phyloP scores from a whole-genome alignment of 2,329 filamentous ascomycete species.

The Incumbomyces lentus region DNA sequence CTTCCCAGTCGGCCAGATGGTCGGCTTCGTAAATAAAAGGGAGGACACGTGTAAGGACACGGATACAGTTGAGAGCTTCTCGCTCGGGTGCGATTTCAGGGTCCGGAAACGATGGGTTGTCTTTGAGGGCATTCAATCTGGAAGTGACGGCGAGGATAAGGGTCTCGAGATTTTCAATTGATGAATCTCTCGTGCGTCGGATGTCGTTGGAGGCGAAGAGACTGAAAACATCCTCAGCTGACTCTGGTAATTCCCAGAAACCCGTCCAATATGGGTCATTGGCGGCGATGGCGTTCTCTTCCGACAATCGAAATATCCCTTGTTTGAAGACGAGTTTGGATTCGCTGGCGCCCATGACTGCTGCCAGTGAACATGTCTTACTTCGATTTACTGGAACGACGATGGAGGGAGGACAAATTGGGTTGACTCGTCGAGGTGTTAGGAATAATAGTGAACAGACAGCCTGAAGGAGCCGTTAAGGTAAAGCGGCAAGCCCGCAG shows the following conservation, averaged over 20 bases:
- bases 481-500: no score
- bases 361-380: not conserved
- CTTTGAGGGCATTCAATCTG: constrained; percentile 68
- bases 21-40: constrained; percentile 91
- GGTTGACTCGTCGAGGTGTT: no score
- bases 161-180: constrained; percentile 81
- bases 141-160: constrained; percentile 75
- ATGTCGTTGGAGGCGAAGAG: constrained; percentile 85
- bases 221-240: constrained; percentile 91
- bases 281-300: constrained; percentile 74
- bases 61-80: constrained; percentile 90
- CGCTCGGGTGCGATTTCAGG: constrained; percentile 69
- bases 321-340: constrained; percentile 98
- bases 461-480: no score
- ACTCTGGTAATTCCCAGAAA: constrained; percentile 97
- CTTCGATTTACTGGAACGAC: not conserved
- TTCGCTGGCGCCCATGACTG: constrained; percentile 85
- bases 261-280: constrained; percentile 90
- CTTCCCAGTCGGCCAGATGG: constrained; percentile 72
- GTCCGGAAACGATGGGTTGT: constrained; percentile 85
- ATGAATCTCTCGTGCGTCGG: constrained; percentile 73
- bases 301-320: constrained; percentile 92
- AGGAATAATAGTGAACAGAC: no score
- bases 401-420: no score
- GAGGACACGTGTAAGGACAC: constrained; percentile 77